A percentile compares a stretch with the other conserved stretches of the same genome.
These are phyloP conservation scores for Aspergillus sp. DNA, from an alignment of 2,329 filamentous ascomycete genomes.

Conservation along the genomic window DNA sequence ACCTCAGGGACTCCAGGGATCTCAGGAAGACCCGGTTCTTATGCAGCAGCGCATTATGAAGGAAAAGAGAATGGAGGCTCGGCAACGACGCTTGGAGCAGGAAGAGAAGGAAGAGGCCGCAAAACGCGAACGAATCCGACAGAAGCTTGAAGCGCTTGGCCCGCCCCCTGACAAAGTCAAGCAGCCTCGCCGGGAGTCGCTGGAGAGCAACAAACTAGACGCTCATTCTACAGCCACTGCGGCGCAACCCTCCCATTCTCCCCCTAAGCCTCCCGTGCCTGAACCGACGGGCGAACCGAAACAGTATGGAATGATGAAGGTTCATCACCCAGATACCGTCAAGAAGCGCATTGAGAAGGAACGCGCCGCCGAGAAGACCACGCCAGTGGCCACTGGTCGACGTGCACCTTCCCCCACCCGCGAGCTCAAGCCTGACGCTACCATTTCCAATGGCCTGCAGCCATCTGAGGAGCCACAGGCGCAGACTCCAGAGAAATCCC, in stretches of 20 bases:
- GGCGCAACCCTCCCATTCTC: constrained; percentile 46
- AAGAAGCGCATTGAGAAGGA: constrained; percentile 45
- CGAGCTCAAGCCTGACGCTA: constrained; percentile 27
- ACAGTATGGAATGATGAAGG: constrained; percentile 63
- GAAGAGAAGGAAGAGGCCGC: constrained; percentile 58
- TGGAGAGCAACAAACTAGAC: constrained; percentile 28
- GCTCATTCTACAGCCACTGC: constrained; percentile 19
- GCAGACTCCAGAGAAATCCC: constrained; percentile 20
- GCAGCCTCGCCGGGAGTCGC: constrained; percentile 25
- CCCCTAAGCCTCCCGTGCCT: constrained; percentile 59
- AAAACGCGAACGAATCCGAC: constrained; percentile 56
- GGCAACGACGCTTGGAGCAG: constrained; percentile 54
- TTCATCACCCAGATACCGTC: constrained; percentile 57
- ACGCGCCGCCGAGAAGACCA: constrained; percentile 34
- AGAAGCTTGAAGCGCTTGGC: constrained; percentile 56
- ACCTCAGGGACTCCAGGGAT: constrained; percentile 11
- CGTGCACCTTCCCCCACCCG: constrained; percentile 32
- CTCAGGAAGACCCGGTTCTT: constrained; percentile 45
- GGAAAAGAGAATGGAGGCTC: constrained; percentile 57
- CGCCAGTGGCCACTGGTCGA: constrained; percentile 23
- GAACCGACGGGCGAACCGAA: constrained; percentile 57
- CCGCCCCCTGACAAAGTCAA: constrained; percentile 41
- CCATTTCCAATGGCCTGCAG: constrained; percentile 31
- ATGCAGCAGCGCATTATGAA: constrained; percentile 62
- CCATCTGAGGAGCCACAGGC: constrained; percentile 22